A percentile compares a stretch with the other conserved stretches of the same genome.
Evolutionary conservation across 2,329 filamentous ascomycete genomes (phyloP).

Genomic region (Colletotrichum theobromicola): DNA sequence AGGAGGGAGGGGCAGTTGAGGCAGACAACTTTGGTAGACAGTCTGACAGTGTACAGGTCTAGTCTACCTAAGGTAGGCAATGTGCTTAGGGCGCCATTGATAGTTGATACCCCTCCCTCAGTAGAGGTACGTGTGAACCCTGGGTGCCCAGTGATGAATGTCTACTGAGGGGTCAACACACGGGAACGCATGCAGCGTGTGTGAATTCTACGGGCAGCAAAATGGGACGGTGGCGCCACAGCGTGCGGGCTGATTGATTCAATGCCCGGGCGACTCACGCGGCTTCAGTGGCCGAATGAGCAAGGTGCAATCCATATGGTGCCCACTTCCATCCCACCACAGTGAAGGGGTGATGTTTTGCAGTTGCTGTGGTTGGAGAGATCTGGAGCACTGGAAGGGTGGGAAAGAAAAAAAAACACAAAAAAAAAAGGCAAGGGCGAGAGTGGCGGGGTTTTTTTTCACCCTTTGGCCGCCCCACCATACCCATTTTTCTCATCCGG

Average conservation of each 20-base stretch:
- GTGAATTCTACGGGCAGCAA: not conserved
- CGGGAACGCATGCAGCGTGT: not conserved
- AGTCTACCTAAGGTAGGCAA: not conserved
- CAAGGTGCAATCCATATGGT: not conserved
- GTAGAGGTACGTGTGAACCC: not conserved
- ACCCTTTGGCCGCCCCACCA: constrained; percentile 24
- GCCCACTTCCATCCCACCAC: not conserved
- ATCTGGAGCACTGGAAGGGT: not conserved
- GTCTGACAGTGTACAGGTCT: too few species aligned
- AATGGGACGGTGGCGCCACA: not conserved
- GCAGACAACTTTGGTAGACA: not conserved
- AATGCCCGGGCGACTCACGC: not conserved
- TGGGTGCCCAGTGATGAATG: not conserved
- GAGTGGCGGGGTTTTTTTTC: constrained; percentile 27
- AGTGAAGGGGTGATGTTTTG: not conserved
- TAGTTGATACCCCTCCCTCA: not conserved
- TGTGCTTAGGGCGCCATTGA: not conserved
- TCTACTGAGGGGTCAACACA: not conserved
- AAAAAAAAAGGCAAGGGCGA: not conserved
- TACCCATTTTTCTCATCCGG: constrained; percentile 22
- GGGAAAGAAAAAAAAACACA: not conserved
- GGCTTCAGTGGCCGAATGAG: not conserved
- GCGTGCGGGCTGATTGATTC: not conserved
- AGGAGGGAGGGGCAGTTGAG: not conserved
- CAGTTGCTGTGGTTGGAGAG: not conserved